Evolutionary conservation across 1,139 yeast genomes (phyloP), one percentile per base, ranked within the genome.

Genomic region (Protomyces lactucae-debilis): DNA sequence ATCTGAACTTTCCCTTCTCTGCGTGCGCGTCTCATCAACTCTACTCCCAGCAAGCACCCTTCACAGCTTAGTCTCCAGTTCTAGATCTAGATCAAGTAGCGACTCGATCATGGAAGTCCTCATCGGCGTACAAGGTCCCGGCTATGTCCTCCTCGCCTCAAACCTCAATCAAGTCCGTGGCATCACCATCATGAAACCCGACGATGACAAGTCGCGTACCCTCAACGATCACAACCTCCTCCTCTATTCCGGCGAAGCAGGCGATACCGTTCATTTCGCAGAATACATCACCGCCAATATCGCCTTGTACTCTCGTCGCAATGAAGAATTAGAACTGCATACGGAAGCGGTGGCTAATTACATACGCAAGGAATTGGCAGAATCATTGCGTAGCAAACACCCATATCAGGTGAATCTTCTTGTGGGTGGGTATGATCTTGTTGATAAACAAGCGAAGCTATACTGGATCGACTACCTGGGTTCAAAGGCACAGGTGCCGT

Each of bases 401-500:
- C 99, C 99, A 65, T 95, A 85, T 77, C 98, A 93, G 76, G 97
- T 89, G 56, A 92, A 91, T 73, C 85, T 91, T 35, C 81, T 93
- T 68, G 78, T 93, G 69, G 99, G 88, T 51, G 98, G 99, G 10
- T 87, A 80, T 74, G 95, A 90, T 74, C 78, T 79, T 23, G 86
- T 83, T 71, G 80, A 80, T 23, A 75, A 80, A 60, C 79, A 78
- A 69, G 92, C 98, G 43, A 80, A 84, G 56, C 82, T 93, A 73
- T 86, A 88, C 73, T 91, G 95, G 87, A 88, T 95, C 70, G 99
- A 93, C 75, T 93, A 93, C 75, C 79, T 95, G 72, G 99, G 99
- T 2, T 90, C 99, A 3, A 85, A 86, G 70, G 96, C 87, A 18
- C 90, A 87, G 68, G 80, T 93, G 67, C 98, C 99, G 23, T 93